phyloP scores from a whole-genome alignment of 2,329 filamentous ascomycete genomes.

The Verticillium nonalfalfae region DNA sequence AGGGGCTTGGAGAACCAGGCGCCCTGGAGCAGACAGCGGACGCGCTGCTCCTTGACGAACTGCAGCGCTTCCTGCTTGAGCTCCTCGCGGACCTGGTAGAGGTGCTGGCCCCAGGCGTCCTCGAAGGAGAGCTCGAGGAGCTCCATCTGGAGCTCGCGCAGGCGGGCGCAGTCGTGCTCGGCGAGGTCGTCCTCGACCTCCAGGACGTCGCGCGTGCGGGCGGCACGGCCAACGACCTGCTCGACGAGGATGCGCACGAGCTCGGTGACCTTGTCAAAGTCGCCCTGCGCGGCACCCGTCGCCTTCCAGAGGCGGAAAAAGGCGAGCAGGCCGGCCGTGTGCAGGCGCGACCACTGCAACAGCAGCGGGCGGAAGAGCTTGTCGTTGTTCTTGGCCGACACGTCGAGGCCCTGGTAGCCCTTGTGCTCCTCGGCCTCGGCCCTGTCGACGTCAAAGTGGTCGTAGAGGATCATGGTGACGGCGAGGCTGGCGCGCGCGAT shows the following conservation, averaged over 20 bases:
- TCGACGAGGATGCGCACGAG: slow-evolving; percentile 85
- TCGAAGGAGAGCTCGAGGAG: slow-evolving; percentile 87
- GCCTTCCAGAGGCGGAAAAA: slow-evolving; percentile 93
- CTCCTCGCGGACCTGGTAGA: slow-evolving; percentile 86
- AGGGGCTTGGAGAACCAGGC: slow-evolving; percentile 70
- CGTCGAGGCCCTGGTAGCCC: slow-evolving; percentile 68
- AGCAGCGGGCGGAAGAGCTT: slow-evolving; percentile 80
- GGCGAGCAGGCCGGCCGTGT: slow-evolving; percentile 76
- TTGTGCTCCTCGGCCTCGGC: slow-evolving; percentile 73
- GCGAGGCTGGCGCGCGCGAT: slow-evolving; percentile 81
- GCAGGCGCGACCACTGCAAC: slow-evolving; percentile 87
- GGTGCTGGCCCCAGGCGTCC: slow-evolving; percentile 86
- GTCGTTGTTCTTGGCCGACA: slow-evolving; percentile 66
- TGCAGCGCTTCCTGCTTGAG: slow-evolving; percentile 85
- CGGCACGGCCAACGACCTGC: slow-evolving; percentile 77
- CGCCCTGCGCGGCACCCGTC: slow-evolving; percentile 74
- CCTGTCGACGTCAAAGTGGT: slow-evolving; percentile 92
- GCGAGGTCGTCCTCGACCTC: slow-evolving; percentile 86
- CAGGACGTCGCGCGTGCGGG: slow-evolving; percentile 73
- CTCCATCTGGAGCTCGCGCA: slow-evolving; percentile 90
- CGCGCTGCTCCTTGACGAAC: slow-evolving; percentile 95
- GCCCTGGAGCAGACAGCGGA: slow-evolving; percentile 81
- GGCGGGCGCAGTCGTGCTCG: slow-evolving; percentile 70
- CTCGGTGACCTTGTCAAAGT: slow-evolving; percentile 91
- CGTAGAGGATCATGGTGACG: slow-evolving; percentile 82